phyloP scores from a whole-genome alignment of 2,329 filamentous ascomycete species.

The Parastagonospora nodorum region DNA sequence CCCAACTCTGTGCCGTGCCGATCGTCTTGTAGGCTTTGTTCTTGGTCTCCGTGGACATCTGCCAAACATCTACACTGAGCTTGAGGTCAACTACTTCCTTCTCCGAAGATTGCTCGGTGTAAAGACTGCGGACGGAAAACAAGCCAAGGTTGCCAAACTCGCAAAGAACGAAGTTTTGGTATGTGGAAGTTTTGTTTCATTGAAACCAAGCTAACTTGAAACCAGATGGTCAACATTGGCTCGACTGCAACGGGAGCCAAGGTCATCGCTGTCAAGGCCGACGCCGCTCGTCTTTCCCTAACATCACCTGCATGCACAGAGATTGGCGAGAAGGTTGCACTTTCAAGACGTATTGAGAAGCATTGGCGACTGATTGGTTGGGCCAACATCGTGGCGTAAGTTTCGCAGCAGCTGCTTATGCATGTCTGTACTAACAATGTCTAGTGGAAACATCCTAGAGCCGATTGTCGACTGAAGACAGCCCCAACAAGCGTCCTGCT shows the following conservation, averaged over 20 bases:
- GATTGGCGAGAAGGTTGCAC: slow-evolving; percentile 95
- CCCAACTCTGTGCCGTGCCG: slow-evolving; percentile 95
- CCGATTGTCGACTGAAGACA: slow-evolving; percentile 36
- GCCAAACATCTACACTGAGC: slow-evolving; percentile 96
- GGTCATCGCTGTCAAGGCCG: slow-evolving; percentile 94
- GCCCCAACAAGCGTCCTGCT: slow-evolving; percentile 5
- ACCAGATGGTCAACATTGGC: slow-evolving; percentile 94
- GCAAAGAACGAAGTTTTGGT: slow-evolving; percentile 93
- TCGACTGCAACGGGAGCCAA: slow-evolving; percentile 97
- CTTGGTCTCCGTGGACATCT: slow-evolving; percentile 91
- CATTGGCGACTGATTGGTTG: slow-evolving; percentile 72
- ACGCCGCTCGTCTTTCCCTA: slow-evolving; percentile 92
- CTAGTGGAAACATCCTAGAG: slow-evolving; percentile 46
- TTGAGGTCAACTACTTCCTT: slow-evolving; percentile 98
- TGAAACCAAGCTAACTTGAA: slow-evolving; percentile 14
- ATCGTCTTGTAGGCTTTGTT: slow-evolving; percentile 98
- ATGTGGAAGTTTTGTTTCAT: slow-evolving; percentile 5
- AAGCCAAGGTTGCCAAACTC: slow-evolving; percentile 98
- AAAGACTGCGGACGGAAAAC: slow-evolving; percentile 96
- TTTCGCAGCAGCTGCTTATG: slow-evolving; percentile 11
- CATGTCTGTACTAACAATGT: slow-evolving; percentile 19
- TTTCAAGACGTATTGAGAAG: slow-evolving; percentile 97
- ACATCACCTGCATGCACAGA: slow-evolving; percentile 96
- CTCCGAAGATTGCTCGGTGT: slow-evolving; percentile 93
- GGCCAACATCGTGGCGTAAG: slow-evolving; percentile 51